Evolutionary conservation across 1,284 basidiomycete genomes (phyloP).

Genomic region (Schizophyllum commune): DNA sequence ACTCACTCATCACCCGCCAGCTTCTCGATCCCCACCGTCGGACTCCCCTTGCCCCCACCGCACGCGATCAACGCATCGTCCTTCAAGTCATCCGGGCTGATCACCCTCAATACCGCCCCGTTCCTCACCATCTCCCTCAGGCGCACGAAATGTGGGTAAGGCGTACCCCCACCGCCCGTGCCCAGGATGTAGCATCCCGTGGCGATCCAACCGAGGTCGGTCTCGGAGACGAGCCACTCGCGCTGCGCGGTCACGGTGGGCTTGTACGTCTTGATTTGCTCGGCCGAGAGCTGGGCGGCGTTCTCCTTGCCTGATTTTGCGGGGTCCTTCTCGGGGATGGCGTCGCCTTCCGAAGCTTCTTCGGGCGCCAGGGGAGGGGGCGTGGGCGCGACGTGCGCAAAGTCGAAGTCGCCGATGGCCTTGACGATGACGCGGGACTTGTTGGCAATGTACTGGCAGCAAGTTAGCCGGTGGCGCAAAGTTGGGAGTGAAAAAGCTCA

Average conservation of each 20-base stretch:
- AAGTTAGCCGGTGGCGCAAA: not conserved
- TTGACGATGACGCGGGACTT: conserved; percentile 44
- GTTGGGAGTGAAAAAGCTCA: not conserved
- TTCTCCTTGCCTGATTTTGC: not conserved
- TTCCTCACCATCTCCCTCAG: conserved; percentile 39
- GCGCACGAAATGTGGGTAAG: conserved; percentile 38
- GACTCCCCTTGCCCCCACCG: conserved; percentile 29
- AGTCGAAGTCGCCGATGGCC: conserved; percentile 40
- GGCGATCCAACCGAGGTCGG: conserved; percentile 42
- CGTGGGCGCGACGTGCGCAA: conserved; percentile 8
- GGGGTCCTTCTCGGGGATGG: conserved; percentile 7
- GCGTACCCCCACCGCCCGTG: conserved; percentile 46
- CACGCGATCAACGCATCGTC: conserved; percentile 23
- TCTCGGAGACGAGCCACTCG: conserved; percentile 33
- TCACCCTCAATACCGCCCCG: conserved; percentile 35
- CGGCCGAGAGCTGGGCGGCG: conserved; percentile 7
- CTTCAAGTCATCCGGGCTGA: conserved; percentile 16
- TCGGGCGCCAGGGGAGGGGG: not conserved
- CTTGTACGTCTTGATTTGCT: conserved; percentile 23
- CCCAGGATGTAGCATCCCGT: conserved; percentile 47
- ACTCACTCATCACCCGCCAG: conserved; percentile 32
- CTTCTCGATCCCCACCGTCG: conserved; percentile 29
- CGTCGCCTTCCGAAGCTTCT: conserved; percentile 2
- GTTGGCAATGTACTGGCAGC: conserved; percentile 34
- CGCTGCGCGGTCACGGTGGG: conserved; percentile 22